Percentiles rank a stretch among this genome's conserved stretches.
Conservation (phyloP, 169 alveolate species). For the Babesia bovis region DNA sequence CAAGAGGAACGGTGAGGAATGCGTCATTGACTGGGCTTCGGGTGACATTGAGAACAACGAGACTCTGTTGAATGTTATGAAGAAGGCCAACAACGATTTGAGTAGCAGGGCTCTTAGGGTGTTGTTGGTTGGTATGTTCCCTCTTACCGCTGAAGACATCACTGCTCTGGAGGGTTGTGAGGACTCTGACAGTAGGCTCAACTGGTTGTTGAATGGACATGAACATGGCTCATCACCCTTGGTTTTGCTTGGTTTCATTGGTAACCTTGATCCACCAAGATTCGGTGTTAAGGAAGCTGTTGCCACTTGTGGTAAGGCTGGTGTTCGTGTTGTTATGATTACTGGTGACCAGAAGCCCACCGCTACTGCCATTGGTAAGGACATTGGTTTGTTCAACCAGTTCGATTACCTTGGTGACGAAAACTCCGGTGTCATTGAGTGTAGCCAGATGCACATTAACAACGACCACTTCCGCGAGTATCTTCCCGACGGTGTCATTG, state of each 20-base stretch:
- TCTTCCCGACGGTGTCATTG: constrained; percentile 78
- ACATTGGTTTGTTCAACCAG: constrained; percentile 80
- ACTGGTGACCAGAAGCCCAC: constrained; percentile 98
- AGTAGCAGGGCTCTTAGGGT: constrained; percentile 84
- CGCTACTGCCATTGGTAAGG: constrained; percentile 94
- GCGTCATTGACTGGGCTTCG: constrained; percentile 19
- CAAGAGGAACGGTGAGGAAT: constrained; percentile 28
- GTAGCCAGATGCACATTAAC: constrained; percentile 78
- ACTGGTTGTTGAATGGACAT: constrained; percentile 46
- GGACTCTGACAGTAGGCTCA: constrained; percentile 82
- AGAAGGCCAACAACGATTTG: constrained; percentile 66
- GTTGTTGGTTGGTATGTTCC: constrained; percentile 82
- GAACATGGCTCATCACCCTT: constrained; percentile 49
- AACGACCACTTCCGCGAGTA: constrained; percentile 74
- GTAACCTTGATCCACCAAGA: constrained; percentile 95
- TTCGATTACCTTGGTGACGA: constrained; percentile 38
- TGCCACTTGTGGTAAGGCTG: constrained; percentile 91
- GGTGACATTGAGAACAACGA: background rate
- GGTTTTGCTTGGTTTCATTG: constrained; percentile 81
- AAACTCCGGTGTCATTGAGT: constrained; percentile 42
- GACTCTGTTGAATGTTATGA: background rate
- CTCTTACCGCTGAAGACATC: constrained; percentile 78
- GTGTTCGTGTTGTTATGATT: constrained; percentile 98
- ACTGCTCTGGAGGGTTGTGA: constrained; percentile 64
- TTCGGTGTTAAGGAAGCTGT: constrained; percentile 97